Percentiles rank a stretch among this genome's conserved stretches.
These are phyloP conservation scores for Kuraishia cidri DNA, from an alignment of 805 yeast species.

Conservation along the genomic window DNA sequence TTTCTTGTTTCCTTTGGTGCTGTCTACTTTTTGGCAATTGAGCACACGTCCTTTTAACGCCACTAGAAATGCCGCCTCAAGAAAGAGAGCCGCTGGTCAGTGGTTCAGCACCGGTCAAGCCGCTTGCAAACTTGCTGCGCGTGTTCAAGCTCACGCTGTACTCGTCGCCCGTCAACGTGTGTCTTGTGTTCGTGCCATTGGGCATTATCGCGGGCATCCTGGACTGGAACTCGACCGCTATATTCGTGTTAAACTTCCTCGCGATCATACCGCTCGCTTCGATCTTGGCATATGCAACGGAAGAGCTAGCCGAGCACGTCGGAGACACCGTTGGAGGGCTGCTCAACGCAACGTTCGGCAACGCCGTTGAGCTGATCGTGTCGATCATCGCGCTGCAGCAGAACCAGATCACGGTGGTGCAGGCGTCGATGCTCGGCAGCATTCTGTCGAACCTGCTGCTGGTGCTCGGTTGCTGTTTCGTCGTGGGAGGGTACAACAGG, in stretches of 20 bases:
- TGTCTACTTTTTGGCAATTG: too few species aligned
- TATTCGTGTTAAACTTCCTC: slow-evolving; percentile 71
- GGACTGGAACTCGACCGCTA: slow-evolving; percentile 40
- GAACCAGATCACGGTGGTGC: slow-evolving; percentile 88
- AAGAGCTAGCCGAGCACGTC: slow-evolving; percentile 77
- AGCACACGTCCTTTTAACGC: too few species aligned
- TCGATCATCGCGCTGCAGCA: slow-evolving; percentile 81
- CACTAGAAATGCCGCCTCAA: too few species aligned
- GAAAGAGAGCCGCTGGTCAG: too few species aligned
- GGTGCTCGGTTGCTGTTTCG: slow-evolving; percentile 92
- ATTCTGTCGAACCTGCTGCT: slow-evolving; percentile 80
- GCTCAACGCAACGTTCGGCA: slow-evolving; percentile 94
- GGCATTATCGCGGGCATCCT: slow-evolving; percentile 70
- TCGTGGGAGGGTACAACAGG: slow-evolving; percentile 86
- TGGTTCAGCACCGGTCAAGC: too few species aligned
- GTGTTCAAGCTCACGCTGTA: too few species aligned
- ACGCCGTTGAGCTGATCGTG: slow-evolving; percentile 95
- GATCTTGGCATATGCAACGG: slow-evolving; percentile 85
- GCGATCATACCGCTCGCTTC: slow-evolving; percentile 93
- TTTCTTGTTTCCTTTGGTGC: too few species aligned
- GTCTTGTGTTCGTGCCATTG: slow-evolving; percentile 80
- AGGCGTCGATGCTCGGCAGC: slow-evolving; percentile 95
- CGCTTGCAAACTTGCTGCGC: too few species aligned
- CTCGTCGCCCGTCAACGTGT: slow-evolving; percentile 51
- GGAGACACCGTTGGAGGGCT: slow-evolving; percentile 93